Evolutionary conservation across 108 stramenopile genomes (phyloP), one percentile per base, ranked within the genome.

Genomic region (Stephanodiscus minutulus): DNA sequence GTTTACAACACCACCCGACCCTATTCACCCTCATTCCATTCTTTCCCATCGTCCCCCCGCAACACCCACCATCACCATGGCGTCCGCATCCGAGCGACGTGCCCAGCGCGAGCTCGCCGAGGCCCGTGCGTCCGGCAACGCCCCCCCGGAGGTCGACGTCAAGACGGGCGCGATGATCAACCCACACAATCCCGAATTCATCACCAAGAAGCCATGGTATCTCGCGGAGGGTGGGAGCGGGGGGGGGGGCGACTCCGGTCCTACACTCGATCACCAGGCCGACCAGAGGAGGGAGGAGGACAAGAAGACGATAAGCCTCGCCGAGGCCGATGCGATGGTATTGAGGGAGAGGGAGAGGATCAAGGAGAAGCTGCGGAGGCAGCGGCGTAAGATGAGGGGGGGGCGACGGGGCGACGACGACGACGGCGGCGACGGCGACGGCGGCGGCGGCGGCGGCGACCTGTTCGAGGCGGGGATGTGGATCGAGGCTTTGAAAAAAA

Each of bases 131-230:
- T 68, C 88, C 35, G 96, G 96, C 18, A 58, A 85, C 18, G 76
- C 88, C 28, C 90, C 92, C 20, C 96, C 97, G 11, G 90, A 83
- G 61, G 82, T 92, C 0, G 98, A 98, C 80, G 82, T 93, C 71
- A 94, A 90, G 60, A 88, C 91, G 13, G 93, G 93, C 37, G 74
- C 82, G 46, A 98, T 98, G 90, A 97, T 99, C 81, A 99, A 99
- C 73, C 99, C 99, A 20, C 99, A 99, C 91, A 98, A 98, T 68
- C 99, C 99, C 54, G 98, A 98, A 73, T 99, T 98, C 83, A 97
- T 99, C 69, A 96, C 98, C 18, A 96, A 97, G 69, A 83, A 91
- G 66, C 99, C 99, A 37, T 98, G 98, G 98, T 99, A 98, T 74
- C 83, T 99, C 54, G 95, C 96, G 57, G 85, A 82, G 10, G 82